Evolutionary conservation across 2,329 filamentous ascomycete genomes (phyloP), one percentile per base, ranked within the genome.

Genomic region (Rhynchosporium secalis): DNA sequence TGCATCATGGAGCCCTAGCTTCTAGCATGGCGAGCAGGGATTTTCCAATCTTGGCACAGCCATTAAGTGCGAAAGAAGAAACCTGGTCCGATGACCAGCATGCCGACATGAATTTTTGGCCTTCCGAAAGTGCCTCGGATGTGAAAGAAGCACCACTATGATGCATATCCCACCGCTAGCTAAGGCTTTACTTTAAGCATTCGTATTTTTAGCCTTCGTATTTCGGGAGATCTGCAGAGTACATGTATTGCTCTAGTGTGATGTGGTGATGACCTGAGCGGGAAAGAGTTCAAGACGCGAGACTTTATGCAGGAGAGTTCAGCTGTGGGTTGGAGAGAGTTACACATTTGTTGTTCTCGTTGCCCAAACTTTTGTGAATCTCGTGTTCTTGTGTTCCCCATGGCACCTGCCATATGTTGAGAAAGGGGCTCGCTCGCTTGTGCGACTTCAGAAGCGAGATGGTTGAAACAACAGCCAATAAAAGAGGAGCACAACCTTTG

Each of bases 191-290:
- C n/a, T n/a, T 33, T 31, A 26, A 31, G 10, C 9, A 3, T 56
- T 56, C 40, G 40, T 56, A 56, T 45, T 46, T 46, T 56, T 56
- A 33, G 54, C n/a, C 40, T 56, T 58, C 56, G 56, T 58, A 48
- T 58, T 49, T 20, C 56, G 56, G 56, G 56, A 48, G 56, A 58
- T 58, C 56, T 49, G n/a, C 56, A 41, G 41, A 31, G 29, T 20
- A n/a, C n/a, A n/a, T n/a, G n/a, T n/a, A 28, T 10, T 12, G 6
- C 26, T 8, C 43, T 9, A 31, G 7, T 48, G 4, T 38, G 31
- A 9, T 12, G 40, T 13, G 29, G 15, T 31, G 13, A 8, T 56
- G 40, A 45, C 13, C 15, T 46, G 29, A 56, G 31, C 28, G n/a
- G 26, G 28, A 20, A 45, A 31, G 13, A 31, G 1, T 29, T 56